A percentile compares a stretch with the other conserved stretches of the same genome.
phyloP scores from a whole-genome alignment of 1,284 basidiomycete species.

The Microbotryum scabiosae region DNA sequence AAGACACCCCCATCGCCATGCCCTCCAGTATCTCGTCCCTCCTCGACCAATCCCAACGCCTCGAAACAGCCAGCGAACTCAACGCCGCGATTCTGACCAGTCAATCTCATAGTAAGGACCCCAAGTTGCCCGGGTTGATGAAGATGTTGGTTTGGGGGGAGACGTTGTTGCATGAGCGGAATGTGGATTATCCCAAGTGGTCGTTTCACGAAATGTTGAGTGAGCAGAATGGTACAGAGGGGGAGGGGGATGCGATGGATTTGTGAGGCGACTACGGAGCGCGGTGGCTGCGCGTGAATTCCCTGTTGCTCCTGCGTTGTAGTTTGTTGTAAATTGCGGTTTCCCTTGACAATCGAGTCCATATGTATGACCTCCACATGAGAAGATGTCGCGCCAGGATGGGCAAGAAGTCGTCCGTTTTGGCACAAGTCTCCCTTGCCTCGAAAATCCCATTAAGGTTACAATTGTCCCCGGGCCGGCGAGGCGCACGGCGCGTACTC shows the following conservation, averaged over 20 bases:
- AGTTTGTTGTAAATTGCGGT: too few relatives aligned
- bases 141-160: slow-evolving; percentile 85
- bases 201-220: slow-evolving; percentile 10
- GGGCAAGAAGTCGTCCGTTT: too few relatives aligned
- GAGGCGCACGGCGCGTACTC: too few relatives aligned
- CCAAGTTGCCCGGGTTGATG: slow-evolving; percentile 78
- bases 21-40: slow-evolving; percentile 66
- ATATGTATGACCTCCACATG: too few relatives aligned
- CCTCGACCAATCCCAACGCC: slow-evolving; percentile 72
- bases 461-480: too few relatives aligned
- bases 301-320: too few relatives aligned
- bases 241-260: slow-evolving; percentile 2
- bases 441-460: too few relatives aligned
- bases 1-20: slow-evolving; percentile 12
- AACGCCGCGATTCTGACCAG: slow-evolving; percentile 91
- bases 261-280: not conserved
- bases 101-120: slow-evolving; percentile 82
- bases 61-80: slow-evolving; percentile 82
- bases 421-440: too few relatives aligned
- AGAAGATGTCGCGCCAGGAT: too few relatives aligned
- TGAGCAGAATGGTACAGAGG: not conserved
- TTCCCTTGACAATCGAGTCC: too few relatives aligned
- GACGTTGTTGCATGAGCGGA: slow-evolving; percentile 56
- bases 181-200: slow-evolving; percentile 30
- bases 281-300: too few relatives aligned